A percentile compares a stretch with the other conserved stretches of the same genome.
Conservation (phyloP, 192 early-diverging fungal species). For the Gryganskiella cystojenkinii region DNA sequence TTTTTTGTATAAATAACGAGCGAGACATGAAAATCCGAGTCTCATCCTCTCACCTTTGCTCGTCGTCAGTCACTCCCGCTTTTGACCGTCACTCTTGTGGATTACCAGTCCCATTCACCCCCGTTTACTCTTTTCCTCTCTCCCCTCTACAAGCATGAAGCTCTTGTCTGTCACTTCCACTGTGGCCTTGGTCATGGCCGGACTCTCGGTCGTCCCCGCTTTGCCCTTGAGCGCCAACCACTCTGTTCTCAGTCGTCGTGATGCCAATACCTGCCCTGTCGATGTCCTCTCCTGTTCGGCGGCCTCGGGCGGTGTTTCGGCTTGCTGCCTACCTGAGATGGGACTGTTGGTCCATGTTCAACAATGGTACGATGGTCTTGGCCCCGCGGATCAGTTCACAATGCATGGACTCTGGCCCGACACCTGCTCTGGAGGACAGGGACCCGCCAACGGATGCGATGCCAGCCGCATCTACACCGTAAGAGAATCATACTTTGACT, state of each 20-base stretch:
- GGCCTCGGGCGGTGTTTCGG: constrained; percentile 12
- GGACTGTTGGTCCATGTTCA: constrained; percentile 63
- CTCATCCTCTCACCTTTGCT: no score
- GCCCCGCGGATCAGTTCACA: constrained; percentile 70
- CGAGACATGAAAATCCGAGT: no score
- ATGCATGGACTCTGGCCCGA: constrained; percentile 88
- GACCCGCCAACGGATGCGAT: constrained; percentile 70
- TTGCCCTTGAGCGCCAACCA: neutral
- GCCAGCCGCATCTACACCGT: constrained; percentile 61
- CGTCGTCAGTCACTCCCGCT: no score
- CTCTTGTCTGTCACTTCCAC: constrained; percentile 19
- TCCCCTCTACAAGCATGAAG: constrained; percentile 13
- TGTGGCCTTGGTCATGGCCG: constrained; percentile 17
- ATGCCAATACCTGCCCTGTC: constrained; percentile 24
- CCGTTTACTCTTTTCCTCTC: neutral
- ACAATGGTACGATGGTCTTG: constrained; percentile 70
- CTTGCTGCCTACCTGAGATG: constrained; percentile 66
- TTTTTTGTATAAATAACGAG: no score
- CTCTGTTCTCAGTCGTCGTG: constrained; percentile 3
- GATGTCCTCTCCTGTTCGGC: constrained; percentile 49
- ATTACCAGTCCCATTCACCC: neutral
- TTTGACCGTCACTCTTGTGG: no score
- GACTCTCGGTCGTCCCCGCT: constrained; percentile 30
- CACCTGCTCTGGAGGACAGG: constrained; percentile 58
- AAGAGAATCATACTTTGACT: neutral